These are phyloP conservation scores for Delphinella strobiligena DNA, from an alignment of 2,329 filamentous ascomycete species.

Conservation along the genomic window DNA sequence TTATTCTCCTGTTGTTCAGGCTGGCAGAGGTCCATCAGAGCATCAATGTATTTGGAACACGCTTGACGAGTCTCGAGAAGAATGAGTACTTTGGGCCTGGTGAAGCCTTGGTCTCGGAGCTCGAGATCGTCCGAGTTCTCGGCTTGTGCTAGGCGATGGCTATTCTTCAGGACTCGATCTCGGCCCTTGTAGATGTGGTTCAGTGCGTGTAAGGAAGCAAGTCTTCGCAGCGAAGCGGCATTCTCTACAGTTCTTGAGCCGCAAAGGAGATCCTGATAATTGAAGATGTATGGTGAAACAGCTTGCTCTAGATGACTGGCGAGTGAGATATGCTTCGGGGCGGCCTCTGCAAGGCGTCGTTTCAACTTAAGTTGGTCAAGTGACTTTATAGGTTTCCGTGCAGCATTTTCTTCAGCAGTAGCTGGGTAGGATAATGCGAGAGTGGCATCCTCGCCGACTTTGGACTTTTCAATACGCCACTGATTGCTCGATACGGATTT, in stretches of 20 bases:
- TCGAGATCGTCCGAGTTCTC: conserved; percentile 52
- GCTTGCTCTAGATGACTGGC: conserved; percentile 53
- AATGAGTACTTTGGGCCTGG: conserved; percentile 83
- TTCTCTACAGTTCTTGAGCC: conserved; percentile 60
- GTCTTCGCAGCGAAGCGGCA: conserved; percentile 53
- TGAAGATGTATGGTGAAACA: conserved; percentile 62
- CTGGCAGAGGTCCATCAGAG: conserved; percentile 61
- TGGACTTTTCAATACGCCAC: conserved; percentile 28
- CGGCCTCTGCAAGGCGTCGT: conserved; percentile 49
- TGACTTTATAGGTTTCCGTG: conserved; percentile 8
- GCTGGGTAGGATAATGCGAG: conserved; percentile 13
- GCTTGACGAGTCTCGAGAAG: conserved; percentile 80
- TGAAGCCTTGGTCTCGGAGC: conserved; percentile 87
- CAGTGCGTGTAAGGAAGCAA: conserved; percentile 70
- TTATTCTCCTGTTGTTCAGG: conserved; percentile 92
- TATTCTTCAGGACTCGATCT: conserved; percentile 87
- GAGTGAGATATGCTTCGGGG: conserved; percentile 40
- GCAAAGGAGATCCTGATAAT: conserved; percentile 70
- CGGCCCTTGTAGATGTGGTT: conserved; percentile 93
- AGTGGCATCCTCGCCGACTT: conserved; percentile 4
- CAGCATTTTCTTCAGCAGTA: background rate
- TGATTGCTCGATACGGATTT: conserved; percentile 34
- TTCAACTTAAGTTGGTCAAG: conserved; percentile 49
- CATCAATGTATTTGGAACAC: conserved; percentile 65
- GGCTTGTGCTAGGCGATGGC: conserved; percentile 60